Evolutionary conservation across 768 basidiomycete species (phyloP).

Genomic region (Tremella yokohamensis): DNA sequence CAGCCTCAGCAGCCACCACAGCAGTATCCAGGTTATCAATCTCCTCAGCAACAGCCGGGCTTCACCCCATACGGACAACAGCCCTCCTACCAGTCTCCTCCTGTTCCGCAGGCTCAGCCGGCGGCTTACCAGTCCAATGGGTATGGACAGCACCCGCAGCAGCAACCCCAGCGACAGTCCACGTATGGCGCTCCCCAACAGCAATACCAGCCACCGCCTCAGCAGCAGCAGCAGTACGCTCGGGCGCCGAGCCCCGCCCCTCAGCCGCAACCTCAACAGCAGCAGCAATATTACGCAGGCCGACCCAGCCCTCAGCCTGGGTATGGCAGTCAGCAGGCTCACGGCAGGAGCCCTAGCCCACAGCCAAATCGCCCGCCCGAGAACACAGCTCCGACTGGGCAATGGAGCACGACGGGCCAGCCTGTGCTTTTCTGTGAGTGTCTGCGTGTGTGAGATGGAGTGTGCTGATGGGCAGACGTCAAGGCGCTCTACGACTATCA

Average conservation of each 20-base stretch:
- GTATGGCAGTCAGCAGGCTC: constrained; percentile 13
- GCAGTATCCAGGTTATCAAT: constrained; percentile 1
- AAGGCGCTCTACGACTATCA: constrained; percentile 76
- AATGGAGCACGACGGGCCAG: constrained; percentile 76
- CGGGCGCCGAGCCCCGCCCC: constrained; percentile 12
- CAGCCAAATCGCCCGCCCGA: constrained; percentile 51
- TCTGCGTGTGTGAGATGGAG: constrained; percentile 1
- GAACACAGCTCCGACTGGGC: constrained; percentile 61
- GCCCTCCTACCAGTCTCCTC: constrained; percentile 8
- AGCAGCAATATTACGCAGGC: constrained; percentile 11
- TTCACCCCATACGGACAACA: constrained; percentile 12
- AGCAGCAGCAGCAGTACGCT: constrained; percentile 17
- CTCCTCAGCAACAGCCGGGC: constrained; percentile 6
- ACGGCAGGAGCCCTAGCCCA: constrained; percentile 33
- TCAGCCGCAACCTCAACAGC: constrained; percentile 22
- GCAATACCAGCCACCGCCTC: constrained; percentile 6
- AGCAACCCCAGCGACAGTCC: constrained; percentile 19
- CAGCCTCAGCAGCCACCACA: constrained; percentile 1
- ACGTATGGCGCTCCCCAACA: constrained; percentile 24
- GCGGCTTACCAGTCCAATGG: constrained; percentile 10
- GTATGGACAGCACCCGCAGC: constrained; percentile 12
- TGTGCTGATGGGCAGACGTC: constrained; percentile 52
- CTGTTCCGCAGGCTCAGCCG: constrained; percentile 7
- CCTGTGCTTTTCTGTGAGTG: constrained; percentile 78
- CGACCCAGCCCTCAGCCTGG: constrained; percentile 25